Base-by-base conservation (phyloP, 495 filamentous ascomycete species). In the Terfezia claveryi region DNA sequence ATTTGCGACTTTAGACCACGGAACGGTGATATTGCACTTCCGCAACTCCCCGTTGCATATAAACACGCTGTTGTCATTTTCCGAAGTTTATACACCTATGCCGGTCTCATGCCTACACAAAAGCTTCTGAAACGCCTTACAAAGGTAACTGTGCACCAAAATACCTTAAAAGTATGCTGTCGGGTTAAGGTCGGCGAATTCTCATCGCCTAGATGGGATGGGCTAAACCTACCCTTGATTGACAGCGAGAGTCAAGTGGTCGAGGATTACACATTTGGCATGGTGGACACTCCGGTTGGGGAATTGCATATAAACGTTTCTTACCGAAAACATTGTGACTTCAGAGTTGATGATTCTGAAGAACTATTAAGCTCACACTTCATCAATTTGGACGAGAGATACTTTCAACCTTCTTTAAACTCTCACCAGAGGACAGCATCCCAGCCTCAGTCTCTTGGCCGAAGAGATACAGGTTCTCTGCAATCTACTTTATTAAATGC, bases 51-150 rank as follows among this genome's bases (percentile, higher is more conserved):
- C 5, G 89, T 85, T 23, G 80, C 91, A 56, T 98, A 98, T 72
- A 98, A 96, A 71, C 87, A 89, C 69, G 81, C 80, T 61, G 91
- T 98, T 57, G 81, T 96, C 55, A 76, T 96, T 58, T 95, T 96
- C 68, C 77, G 92, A 56, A 87, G 87, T 9, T 74, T 98, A n/a
- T 95, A 86, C 67, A 74, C 85, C 12, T 83, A 81, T 53, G 77
- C 84, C 27, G 83, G 82, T 60, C 75, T 94, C 55, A 67, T 94
- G 59, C 92, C 92, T 20, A 81, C 85, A 23, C 93, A 82, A 83
- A 92, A 83, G 70, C 82, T 93, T 59, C 75, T 80, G 36, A 83
- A 83, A 62, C 77, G 78, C 50, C 71, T 82, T 55, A 75, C 77
- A 9, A 89, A 84, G 62, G 69, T 73, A 54, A 76, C 74, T 23